These are phyloP conservation scores for Hypoxylon crocopeplum DNA, from an alignment of 495 filamentous ascomycete species.

Conservation along the genomic window DNA sequence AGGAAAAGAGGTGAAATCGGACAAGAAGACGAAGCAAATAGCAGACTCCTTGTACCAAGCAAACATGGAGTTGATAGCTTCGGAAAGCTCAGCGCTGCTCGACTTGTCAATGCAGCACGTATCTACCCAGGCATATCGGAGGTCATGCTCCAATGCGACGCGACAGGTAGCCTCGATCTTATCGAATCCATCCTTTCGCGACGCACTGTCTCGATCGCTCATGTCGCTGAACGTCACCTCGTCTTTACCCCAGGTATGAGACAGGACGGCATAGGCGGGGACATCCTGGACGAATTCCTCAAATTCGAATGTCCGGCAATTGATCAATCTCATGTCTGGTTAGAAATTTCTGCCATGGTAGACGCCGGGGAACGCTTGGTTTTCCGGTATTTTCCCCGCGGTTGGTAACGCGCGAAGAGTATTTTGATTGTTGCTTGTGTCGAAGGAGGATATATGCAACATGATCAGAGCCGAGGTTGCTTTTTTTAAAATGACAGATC, in stretches of 20 bases:
- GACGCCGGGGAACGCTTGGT: not conserved
- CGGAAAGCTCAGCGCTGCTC: constrained; percentile 48
- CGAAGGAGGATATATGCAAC: too few relatives aligned
- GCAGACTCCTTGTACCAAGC: constrained; percentile 42
- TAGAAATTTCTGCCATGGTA: constrained; percentile 13
- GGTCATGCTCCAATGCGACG: constrained; percentile 19
- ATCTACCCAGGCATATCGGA: constrained; percentile 43
- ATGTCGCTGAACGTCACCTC: constrained; percentile 42
- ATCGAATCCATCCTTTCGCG: constrained; percentile 18
- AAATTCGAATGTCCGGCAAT: constrained; percentile 35
- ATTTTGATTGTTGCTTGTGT: too few relatives aligned
- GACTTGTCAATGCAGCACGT: constrained; percentile 53
- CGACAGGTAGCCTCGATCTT: constrained; percentile 36
- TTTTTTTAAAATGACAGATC: too few relatives aligned
- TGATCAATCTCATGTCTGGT: constrained; percentile 42
- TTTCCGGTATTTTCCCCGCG: too few relatives aligned
- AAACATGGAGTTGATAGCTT: constrained; percentile 54
- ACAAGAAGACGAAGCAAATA: constrained; percentile 47
- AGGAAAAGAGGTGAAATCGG: constrained; percentile 33
- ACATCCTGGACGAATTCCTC: constrained; percentile 39
- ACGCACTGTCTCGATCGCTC: constrained; percentile 9
- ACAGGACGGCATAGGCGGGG: constrained; percentile 44
- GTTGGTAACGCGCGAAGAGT: too few relatives aligned
- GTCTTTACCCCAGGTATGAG: constrained; percentile 42
- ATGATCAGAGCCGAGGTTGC: too few relatives aligned